phyloP scores from a whole-genome alignment of 257 asterid genomes.

The Solanum paucissectum region DNA sequence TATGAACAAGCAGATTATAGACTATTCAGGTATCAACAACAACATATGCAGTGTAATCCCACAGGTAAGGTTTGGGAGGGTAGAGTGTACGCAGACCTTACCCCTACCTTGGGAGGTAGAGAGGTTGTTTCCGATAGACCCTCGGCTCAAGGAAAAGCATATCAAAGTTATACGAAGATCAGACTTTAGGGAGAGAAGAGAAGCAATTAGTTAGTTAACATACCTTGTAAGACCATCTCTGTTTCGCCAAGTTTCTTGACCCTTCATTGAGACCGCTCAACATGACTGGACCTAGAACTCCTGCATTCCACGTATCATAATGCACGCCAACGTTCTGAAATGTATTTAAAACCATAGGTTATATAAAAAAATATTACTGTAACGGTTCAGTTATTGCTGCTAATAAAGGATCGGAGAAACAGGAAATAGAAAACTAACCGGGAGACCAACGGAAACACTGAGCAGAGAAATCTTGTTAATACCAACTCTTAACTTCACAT shows the following conservation, averaged over 20 bases:
- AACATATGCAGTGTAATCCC: background rate
- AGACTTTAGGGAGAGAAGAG: background rate
- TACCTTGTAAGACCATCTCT: slow-evolving; percentile 82
- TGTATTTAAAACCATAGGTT: background rate
- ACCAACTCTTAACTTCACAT: slow-evolving; percentile 60
- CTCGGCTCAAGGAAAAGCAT: background rate
- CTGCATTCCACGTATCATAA: slow-evolving; percentile 70
- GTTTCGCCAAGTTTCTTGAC: slow-evolving; percentile 65
- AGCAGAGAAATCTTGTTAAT: slow-evolving; percentile 75
- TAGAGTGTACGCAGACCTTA: too few species aligned
- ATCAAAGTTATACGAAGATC: background rate
- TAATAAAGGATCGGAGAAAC: background rate
- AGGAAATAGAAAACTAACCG: slow-evolving; percentile 43
- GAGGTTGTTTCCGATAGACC: background rate
- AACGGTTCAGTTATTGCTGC: background rate
- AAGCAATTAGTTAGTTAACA: background rate
- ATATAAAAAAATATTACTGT: background rate
- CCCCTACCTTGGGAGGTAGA: background rate
- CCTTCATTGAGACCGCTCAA: slow-evolving; percentile 73
- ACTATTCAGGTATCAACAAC: background rate
- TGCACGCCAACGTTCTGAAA: slow-evolving; percentile 75
- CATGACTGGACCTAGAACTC: slow-evolving; percentile 83
- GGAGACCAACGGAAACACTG: slow-evolving; percentile 73
- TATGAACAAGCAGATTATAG: slow-evolving; percentile 4
- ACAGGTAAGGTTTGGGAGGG: background rate